These are phyloP conservation scores for Aspergillus puulaauensis DNA, from an alignment of 2,329 filamentous ascomycete species.

Conservation along the genomic window DNA sequence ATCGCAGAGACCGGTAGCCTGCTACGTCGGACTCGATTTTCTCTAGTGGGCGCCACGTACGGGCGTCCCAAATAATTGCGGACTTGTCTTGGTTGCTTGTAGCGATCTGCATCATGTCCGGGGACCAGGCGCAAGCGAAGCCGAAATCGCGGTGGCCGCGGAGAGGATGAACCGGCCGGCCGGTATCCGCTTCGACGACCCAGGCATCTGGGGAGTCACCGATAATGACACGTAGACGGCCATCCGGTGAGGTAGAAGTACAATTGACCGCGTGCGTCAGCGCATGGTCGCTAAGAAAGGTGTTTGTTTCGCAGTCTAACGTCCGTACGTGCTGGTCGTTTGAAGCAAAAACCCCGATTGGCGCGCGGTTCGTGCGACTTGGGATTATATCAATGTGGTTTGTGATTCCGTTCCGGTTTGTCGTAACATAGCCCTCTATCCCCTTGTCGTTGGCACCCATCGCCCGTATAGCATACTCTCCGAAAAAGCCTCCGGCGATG, in stretches of 20 bases:
- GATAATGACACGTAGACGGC: conserved; percentile 45
- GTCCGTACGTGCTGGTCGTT: conserved; percentile 57
- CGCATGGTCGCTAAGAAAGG: conserved; percentile 37
- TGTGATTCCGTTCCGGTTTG: conserved; percentile 52
- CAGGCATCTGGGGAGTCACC: conserved; percentile 44
- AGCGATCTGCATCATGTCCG: conserved; percentile 48
- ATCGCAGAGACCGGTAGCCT: conserved; percentile 44
- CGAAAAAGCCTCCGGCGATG: conserved; percentile 57
- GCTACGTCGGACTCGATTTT: conserved; percentile 46
- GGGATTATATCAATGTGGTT: conserved; percentile 58
- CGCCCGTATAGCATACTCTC: conserved; percentile 55
- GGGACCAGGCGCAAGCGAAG: conserved; percentile 49
- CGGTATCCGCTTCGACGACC: conserved; percentile 45
- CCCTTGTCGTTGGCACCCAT: conserved; percentile 32
- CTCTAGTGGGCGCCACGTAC: conserved; percentile 41
- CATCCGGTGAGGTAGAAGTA: conserved; percentile 44
- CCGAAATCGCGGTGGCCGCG: conserved; percentile 45
- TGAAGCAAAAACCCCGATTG: conserved; percentile 56
- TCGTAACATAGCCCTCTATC: conserved; percentile 50
- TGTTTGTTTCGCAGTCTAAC: conserved; percentile 52
- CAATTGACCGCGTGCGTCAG: conserved; percentile 45
- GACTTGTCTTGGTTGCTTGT: conserved; percentile 49
- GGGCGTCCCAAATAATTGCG: conserved; percentile 47
- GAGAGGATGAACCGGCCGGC: conserved; percentile 38
- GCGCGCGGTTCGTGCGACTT: conserved; percentile 48